Evolutionary conservation across 352 stramenopile genomes (phyloP), one percentile per base, ranked within the genome.

Genomic region (Globisporangium okanoganense): DNA sequence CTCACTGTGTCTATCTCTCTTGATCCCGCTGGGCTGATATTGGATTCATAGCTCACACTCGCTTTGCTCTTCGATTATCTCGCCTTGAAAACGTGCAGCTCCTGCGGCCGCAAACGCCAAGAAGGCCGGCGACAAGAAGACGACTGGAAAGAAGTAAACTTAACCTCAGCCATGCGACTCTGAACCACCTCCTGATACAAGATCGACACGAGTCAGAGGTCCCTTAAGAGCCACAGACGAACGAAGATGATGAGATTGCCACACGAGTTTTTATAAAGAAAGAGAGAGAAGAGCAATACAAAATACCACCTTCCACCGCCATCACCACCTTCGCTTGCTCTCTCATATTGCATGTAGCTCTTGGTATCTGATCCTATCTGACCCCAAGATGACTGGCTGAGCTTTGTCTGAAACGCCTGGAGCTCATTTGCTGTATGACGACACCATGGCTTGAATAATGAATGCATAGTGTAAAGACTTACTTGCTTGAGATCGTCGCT

Each of bases 101-200:
- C 49, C 18, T 49, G 44, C 48, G 13, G 57, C 57, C 16, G 38
- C 49, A 16, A 44, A 61, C 53, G 50, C 49, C 52, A 79, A 82
- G 63, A 73, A 73, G 55, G 66, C 68, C 45, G 71, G 67, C 13
- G 55, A 61, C 61, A 78, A 78, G 72, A 80, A 80, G 67, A 62
- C 62, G 67, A 62, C 62, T 50, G 68, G 61, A 63, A 79, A 79
- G 71, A 75, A 75, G 69, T 70, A 70, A 45, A 18, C 40, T 25
- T 22, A 6, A 18, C 12, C n/a, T 5, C 38, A 24, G 31, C 5
- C 18, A 47, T 12, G n/a, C 16, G 33, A 27, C 14, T 54, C 45
- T 33, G 20, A 1, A 25, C 14, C 18, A 35, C 18, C 18, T 1
- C 20, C 29, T 33, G 29, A 33, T 33, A 31, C 48, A 38, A 38